These are phyloP conservation scores for Clitoria ternatea DNA, from an alignment of 306 rosid species.

Conservation along the genomic window DNA sequence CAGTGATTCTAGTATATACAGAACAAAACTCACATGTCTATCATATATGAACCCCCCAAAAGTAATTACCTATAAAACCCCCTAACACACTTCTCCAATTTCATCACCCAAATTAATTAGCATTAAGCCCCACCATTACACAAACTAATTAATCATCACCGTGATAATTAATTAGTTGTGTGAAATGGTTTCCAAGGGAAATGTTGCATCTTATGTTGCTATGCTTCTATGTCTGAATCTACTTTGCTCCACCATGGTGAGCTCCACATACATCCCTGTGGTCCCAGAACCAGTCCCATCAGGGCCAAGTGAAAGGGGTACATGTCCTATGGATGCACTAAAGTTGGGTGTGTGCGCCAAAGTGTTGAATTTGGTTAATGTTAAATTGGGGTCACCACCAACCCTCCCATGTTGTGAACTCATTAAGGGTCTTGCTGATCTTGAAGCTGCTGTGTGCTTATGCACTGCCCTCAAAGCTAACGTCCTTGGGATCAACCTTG, in stretches of 20 bases:
- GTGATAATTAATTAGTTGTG: too few species aligned
- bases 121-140: too few species aligned
- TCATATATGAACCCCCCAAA: too few species aligned
- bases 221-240: background rate
- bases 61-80: too few species aligned
- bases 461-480: background rate
- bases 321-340: background rate
- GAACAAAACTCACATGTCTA: conserved; percentile 13
- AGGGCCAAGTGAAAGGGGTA: background rate
- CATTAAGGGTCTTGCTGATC: background rate
- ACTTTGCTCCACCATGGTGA: background rate
- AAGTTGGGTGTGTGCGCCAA: background rate
- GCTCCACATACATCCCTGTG: too few species aligned
- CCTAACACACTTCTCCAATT: too few species aligned
- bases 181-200: too few species aligned
- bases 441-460: background rate
- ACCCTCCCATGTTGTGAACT: background rate
- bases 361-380: too few species aligned
- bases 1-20: background rate
- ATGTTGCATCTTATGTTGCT: background rate
- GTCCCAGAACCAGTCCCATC: too few species aligned
- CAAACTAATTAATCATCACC: too few species aligned
- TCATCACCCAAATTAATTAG: too few species aligned
- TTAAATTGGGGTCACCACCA: too few species aligned
- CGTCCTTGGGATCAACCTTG: background rate